Conservation (phyloP, 768 basidiomycete species). For the Termitomyces heimii region DNA sequence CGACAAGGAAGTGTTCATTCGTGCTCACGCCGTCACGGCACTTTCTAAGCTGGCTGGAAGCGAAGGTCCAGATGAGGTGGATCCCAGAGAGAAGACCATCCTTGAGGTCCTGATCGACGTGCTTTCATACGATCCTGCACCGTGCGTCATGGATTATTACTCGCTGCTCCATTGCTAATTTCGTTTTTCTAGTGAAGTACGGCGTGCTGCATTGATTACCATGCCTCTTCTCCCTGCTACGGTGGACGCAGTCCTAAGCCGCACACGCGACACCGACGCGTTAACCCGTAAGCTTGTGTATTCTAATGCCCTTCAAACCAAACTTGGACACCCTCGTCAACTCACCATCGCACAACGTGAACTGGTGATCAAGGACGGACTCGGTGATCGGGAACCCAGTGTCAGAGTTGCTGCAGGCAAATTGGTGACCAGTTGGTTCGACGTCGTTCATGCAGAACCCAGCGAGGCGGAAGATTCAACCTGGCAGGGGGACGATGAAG, state of each 20-base stretch:
- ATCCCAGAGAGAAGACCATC: constrained; percentile 44
- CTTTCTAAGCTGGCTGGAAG: constrained; percentile 74
- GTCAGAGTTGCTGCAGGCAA: constrained; percentile 81
- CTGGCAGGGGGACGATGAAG: constrained; percentile 39
- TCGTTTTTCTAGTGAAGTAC: constrained; percentile 65
- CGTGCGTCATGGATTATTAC: constrained; percentile 26
- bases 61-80: constrained; percentile 53
- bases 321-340: constrained; percentile 59
- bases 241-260: constrained; percentile 61
- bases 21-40: constrained; percentile 81
- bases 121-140: constrained; percentile 69
- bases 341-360: constrained; percentile 81
- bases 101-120: constrained; percentile 65
- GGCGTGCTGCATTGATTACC: constrained; percentile 79
- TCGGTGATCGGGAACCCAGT: constrained; percentile 81
- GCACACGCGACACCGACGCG: constrained; percentile 83
- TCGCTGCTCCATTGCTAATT: neutral
- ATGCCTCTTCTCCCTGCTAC: constrained; percentile 60
- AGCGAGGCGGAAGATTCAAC: constrained; percentile 23
- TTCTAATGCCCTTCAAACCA: constrained; percentile 49
- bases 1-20: constrained; percentile 81
- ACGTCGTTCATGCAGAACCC: constrained; percentile 42
- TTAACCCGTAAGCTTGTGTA: constrained; percentile 78
- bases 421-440: constrained; percentile 79
- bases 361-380: constrained; percentile 76